A percentile compares a stretch with the other conserved stretches of the same genome.
Conservation (phyloP, 306 rosid genomes). For the Inga leiocalycina region DNA sequence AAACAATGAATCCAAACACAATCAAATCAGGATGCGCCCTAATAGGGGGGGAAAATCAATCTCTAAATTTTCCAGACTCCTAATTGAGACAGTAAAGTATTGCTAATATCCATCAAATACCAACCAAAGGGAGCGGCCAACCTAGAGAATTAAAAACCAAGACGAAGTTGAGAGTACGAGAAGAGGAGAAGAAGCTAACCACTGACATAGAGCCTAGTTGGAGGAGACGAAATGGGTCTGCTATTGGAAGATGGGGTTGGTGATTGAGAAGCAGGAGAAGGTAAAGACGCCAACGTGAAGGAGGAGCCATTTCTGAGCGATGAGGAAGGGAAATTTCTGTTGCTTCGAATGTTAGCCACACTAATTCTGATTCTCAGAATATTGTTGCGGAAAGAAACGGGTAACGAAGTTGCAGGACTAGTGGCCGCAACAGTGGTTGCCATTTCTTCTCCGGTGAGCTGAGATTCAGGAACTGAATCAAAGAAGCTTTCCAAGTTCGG, state of each 20-base stretch:
- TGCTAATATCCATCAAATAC: conserved; percentile 5
- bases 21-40: neutral
- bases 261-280: conserved; percentile 49
- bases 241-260: conserved; percentile 21
- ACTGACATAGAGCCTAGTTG: conserved; percentile 77
- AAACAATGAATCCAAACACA: conserved; percentile 4
- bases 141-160: conserved; percentile 1
- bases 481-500: neutral
- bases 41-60: neutral
- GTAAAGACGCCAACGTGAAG: conserved; percentile 47
- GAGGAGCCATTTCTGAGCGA: conserved; percentile 27
- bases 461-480: neutral
- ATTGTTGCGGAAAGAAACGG: conserved; percentile 8
- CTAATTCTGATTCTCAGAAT: conserved; percentile 20
- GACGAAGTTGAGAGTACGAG: conserved; percentile 1
- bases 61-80: neutral
- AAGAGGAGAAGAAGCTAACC: conserved; percentile 53
- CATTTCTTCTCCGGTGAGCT: conserved; percentile 3
- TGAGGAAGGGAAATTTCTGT: conserved; percentile 28
- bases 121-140: neutral
- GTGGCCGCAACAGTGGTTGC: conserved; percentile 27
- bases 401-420: neutral
- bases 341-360: conserved; percentile 17
- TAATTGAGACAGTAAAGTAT: neutral
- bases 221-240: conserved; percentile 32